A percentile compares a stretch with the other conserved stretches of the same genome.
phyloP scores from a whole-genome alignment of 2,329 filamentous ascomycete species.

The Fusarium sp. region DNA sequence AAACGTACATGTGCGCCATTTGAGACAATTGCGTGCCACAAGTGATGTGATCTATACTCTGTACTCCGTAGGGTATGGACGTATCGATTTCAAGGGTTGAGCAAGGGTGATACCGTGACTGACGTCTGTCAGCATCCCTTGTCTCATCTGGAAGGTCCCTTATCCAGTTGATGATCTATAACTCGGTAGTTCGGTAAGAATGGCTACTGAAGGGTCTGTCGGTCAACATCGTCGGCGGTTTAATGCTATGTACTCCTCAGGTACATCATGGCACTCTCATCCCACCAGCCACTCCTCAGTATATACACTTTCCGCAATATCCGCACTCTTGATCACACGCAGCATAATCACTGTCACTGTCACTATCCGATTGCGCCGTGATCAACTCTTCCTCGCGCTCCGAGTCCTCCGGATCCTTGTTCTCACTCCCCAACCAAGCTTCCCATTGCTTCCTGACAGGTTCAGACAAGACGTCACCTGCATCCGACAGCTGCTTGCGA shows the following conservation, averaged over 20 bases:
- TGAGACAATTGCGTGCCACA: constrained; percentile 35
- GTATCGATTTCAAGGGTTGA: constrained; percentile 5
- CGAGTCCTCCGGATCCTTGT: not conserved
- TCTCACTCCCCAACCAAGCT: constrained; percentile 29
- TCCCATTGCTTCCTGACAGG: constrained; percentile 36
- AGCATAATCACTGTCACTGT: constrained; percentile 28
- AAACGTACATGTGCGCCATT: constrained; percentile 27
- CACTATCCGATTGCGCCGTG: constrained; percentile 16
- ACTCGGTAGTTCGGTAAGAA: not conserved
- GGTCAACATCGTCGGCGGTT: not conserved
- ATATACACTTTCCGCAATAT: constrained; percentile 41
- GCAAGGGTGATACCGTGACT: not conserved
- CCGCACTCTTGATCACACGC: constrained; percentile 43
- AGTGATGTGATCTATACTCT: constrained; percentile 2
- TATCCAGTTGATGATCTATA: not conserved
- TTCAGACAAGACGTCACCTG: constrained; percentile 35
- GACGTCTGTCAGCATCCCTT: constrained; percentile 3
- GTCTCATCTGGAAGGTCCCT: constrained; percentile 9
- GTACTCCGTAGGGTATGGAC: constrained; percentile 16
- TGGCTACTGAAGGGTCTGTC: not conserved
- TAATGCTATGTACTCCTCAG: not conserved
- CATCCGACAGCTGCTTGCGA: constrained; percentile 35
- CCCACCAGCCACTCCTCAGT: not conserved
- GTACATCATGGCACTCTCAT: not conserved
- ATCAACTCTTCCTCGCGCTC: constrained; percentile 2